Percentiles rank a stretch among this genome's conserved stretches.
These are phyloP conservation scores for Fusarium gaditjirri DNA, from an alignment of 2,329 filamentous ascomycete species.

Conservation along the genomic window DNA sequence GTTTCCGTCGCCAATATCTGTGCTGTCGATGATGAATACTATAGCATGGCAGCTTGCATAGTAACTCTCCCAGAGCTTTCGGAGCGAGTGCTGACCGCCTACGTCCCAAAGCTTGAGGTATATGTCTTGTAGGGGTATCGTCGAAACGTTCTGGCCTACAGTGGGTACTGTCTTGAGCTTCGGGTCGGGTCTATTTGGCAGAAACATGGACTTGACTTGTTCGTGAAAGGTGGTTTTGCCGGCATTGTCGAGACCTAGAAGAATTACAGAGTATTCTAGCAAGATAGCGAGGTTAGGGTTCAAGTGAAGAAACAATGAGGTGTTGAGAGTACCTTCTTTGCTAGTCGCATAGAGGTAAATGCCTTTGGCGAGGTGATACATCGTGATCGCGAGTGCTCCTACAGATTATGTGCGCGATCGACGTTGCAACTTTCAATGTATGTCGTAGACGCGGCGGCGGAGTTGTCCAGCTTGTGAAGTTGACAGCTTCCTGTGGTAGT, in stretches of 20 bases:
- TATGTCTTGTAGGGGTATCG: constrained; percentile 90
- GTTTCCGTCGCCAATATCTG: constrained; percentile 87
- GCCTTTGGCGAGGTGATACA: constrained; percentile 97
- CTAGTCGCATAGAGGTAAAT: constrained; percentile 95
- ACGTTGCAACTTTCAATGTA: neutral
- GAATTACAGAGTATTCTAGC: constrained; percentile 93
- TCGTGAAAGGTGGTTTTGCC: constrained; percentile 98
- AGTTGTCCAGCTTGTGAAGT: constrained; percentile 1
- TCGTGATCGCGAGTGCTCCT: constrained; percentile 51
- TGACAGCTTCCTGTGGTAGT: neutral
- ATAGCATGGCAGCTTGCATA: constrained; percentile 95
- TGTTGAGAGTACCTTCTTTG: constrained; percentile 79
- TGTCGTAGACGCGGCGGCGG: constrained; percentile 2
- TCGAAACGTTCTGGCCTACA: constrained; percentile 95
- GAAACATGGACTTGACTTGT: constrained; percentile 91
- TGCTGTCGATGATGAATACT: constrained; percentile 96
- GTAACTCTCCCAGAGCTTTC: constrained; percentile 95
- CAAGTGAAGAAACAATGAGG: constrained; percentile 1
- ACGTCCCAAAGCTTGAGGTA: constrained; percentile 99
- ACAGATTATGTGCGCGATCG: neutral
- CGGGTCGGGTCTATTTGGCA: constrained; percentile 68
- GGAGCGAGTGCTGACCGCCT: constrained; percentile 88
- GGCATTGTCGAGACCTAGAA: constrained; percentile 96
- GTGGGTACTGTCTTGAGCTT: constrained; percentile 92
- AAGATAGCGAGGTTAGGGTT: constrained; percentile 4